Conservation (phyloP, 225 moss, liverwort and hornwort species). For the Physcomitrellopsis africana region DNA sequence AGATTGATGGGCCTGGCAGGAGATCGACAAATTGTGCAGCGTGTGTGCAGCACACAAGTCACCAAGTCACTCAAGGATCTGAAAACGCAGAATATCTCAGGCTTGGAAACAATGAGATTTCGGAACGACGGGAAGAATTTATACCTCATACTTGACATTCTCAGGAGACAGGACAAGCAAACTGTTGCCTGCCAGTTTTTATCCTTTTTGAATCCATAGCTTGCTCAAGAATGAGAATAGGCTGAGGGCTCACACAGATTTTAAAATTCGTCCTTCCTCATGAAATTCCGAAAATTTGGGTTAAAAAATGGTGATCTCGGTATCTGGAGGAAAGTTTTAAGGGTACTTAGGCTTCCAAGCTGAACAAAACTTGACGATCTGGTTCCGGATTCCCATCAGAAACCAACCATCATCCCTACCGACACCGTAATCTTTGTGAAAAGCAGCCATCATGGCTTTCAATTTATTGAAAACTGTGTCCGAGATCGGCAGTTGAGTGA, state of each 20-base stretch:
- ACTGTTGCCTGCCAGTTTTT: too few relatives aligned
- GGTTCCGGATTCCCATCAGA: constrained; percentile 64
- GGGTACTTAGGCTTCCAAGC: constrained; percentile 56
- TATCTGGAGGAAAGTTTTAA: constrained; percentile 24
- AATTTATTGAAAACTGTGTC: neutral
- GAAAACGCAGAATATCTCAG: constrained; percentile 10
- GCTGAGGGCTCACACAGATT: constrained; percentile 3
- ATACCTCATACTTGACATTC: constrained; percentile 22
- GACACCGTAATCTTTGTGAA: constrained; percentile 24
- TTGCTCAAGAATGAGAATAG: constrained; percentile 13
- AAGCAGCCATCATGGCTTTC: neutral
- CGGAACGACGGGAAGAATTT: constrained; percentile 1
- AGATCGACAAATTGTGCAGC: constrained; percentile 23
- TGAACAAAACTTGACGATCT: constrained; percentile 49
- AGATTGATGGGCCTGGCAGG: constrained; percentile 21
- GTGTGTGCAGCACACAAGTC: constrained; percentile 6
- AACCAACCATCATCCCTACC: constrained; percentile 59
- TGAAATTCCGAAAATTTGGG: neutral
- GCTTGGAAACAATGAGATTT: constrained; percentile 6
- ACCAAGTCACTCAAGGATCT: constrained; percentile 20
- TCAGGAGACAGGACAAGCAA: neutral
- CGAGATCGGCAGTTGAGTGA: constrained; percentile 32
- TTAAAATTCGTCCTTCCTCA: constrained; percentile 26
- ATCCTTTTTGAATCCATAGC: neutral
- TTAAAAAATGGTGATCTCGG: constrained; percentile 12